Base-by-base conservation (phyloP, 129 eudicot species). In the Erigeron canadensis region DNA sequence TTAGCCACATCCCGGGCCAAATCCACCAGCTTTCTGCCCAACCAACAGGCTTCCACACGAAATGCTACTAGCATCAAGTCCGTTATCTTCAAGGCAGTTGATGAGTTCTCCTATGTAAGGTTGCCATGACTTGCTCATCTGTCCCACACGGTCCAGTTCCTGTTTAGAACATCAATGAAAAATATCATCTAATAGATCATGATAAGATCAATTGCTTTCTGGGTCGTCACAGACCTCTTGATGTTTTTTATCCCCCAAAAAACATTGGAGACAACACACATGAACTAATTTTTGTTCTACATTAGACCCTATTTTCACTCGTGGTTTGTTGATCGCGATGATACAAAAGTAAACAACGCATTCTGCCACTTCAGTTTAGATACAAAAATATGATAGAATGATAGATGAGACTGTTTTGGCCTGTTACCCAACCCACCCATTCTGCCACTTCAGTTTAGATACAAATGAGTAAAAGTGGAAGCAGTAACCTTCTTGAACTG, bases 61-160 rank as follows among this genome's bases (percentile, higher is more conserved):
- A 69, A 89, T 86, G 80, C 96, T 89, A 63, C 86, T 86, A 44
- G 96, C 95, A 22, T 77, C 86, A 7, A 92, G 80, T 10, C 98
- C 98, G 77, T 82, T 92, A 23, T 83, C 87, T 7, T 79, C 60
- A 56, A 91, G 88, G 96, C 98, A 92, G 28, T 79, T 56, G 19
- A 92, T 81, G 28, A 92, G 77, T 34, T 85, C 96, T 58, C 81
- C 67, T 63, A 53, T 0, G 95, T 92, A 12, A 95, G 96, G 54
- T 92, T 92, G 45, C 83, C 88, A 19, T 85, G 74, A 8, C 89
- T 66, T 22, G 77, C 65, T 96, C 96, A 92, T 65, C 96, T 65
- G 70, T 91, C 98, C 98, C 98, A 91, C 51, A 91, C 91, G 13
- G 89, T 91, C 98, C 96, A 91, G 77, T 80, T 84, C 91, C 86